Conservation (phyloP, 2,329 filamentous ascomycete genomes). For the Epichloe coenophiala region DNA sequence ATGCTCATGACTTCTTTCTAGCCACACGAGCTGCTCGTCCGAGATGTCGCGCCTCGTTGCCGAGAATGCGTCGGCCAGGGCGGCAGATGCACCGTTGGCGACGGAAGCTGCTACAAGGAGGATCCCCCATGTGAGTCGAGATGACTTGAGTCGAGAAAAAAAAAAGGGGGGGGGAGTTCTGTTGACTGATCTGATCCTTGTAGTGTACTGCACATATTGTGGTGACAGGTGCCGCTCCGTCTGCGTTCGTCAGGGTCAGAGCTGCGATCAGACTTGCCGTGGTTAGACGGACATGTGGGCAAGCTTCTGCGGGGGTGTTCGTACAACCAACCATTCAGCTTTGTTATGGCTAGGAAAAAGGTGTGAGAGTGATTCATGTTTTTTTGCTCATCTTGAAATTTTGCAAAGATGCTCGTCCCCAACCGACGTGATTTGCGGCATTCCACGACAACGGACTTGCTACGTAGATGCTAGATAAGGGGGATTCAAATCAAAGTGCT, state of each 20-base stretch:
- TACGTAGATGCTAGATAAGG: too few species aligned
- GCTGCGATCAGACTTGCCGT: not conserved
- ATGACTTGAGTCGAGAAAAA: too few species aligned
- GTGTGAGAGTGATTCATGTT: too few species aligned
- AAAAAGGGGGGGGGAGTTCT: not conserved
- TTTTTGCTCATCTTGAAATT: too few species aligned
- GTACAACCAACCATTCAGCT: too few species aligned
- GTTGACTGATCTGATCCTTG: not conserved
- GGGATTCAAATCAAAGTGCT: too few species aligned
- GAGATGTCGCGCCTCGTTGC: conserved; percentile 6
- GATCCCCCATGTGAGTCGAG: not conserved
- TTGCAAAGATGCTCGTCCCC: too few species aligned
- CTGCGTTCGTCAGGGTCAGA: conserved; percentile 1
- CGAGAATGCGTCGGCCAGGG: conserved; percentile 7
- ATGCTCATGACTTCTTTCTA: not conserved
- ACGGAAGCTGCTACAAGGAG: conserved; percentile 7
- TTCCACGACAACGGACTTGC: too few species aligned
- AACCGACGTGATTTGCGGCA: too few species aligned
- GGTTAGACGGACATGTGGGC: not conserved
- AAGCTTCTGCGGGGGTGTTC: not conserved
- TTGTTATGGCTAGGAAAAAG: too few species aligned
- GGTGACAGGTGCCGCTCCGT: not conserved
- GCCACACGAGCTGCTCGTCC: conserved; percentile 5
- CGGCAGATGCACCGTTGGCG: conserved; percentile 5
- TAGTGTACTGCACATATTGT: not conserved